Evolutionary conservation across 352 stramenopile species (phyloP), one percentile per base, ranked within the genome.

Genomic region (Phytophthora rubi): DNA sequence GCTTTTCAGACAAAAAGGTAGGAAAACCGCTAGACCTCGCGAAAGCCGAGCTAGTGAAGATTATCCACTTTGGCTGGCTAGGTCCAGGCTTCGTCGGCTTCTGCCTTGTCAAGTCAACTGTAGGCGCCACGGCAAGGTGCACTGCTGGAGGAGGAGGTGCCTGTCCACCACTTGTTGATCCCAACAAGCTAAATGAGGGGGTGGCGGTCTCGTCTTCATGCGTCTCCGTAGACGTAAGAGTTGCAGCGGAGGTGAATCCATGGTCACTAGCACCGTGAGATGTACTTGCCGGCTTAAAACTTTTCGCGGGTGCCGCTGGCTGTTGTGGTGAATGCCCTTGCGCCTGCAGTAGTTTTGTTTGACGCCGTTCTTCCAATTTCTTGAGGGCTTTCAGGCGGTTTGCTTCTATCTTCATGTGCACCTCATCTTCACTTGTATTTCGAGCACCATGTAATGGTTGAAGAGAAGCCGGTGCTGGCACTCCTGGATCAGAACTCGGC

Each of bases 381-480:
- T 83, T 75, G 6, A 93, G 57, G 10, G 86, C 85, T 21, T 83
- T 83, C 13, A 83, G 62, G 7, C 85, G 77, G 52, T 95, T 93
- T 35, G 76, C 75, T 79, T 93, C 85, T 26, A 93, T 88, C n/a
- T 85, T 87, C 45, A 80, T 75, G 7, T 70, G 77, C 3, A 86
- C 39, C 44, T 72, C 69, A 30, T 52, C 51, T 16, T 60, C 49
- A 28, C n/a, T 35, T 23, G 23, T n/a, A 49, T 62, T 47, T 32
- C 68, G 16, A 44, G 42, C 8, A 13, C 32, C 4, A 15, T 23
- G 52, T 10, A 37, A 15, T 12, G 44, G 21, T 51, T 58, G 9
- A 18, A 35, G 8, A 23, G 23, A 18, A 30, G n/a, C 15, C 23
- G 1, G 7, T 44, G 23, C 26, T 51, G 54, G 12, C 16, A 48